These are phyloP conservation scores for Onygenales sp. DNA, from an alignment of 2,329 filamentous ascomycete genomes.

Conservation along the genomic window DNA sequence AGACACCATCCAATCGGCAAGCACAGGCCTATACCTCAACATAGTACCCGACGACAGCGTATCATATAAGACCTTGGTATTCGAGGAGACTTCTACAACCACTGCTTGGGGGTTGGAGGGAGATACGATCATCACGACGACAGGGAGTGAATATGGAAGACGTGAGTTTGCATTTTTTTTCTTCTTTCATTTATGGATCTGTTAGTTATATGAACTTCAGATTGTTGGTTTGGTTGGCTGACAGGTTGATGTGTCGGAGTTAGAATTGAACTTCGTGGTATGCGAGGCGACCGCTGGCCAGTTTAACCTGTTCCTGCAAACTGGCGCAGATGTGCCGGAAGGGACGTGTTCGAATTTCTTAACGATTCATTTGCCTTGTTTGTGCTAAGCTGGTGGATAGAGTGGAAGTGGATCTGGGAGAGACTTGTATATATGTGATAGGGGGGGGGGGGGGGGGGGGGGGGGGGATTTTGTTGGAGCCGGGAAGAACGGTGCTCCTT, in stretches of 20 bases:
- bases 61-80: slow-evolving; percentile 45
- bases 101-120: slow-evolving; percentile 43
- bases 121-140: slow-evolving; percentile 40
- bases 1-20: slow-evolving; percentile 41
- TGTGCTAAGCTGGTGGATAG: slow-evolving; percentile 28
- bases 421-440: neutral
- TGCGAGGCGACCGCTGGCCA: slow-evolving; percentile 37
- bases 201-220: neutral
- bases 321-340: slow-evolving; percentile 40
- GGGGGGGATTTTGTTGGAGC: too few species aligned
- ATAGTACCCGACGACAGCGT: slow-evolving; percentile 33
- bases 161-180: slow-evolving; percentile 14
- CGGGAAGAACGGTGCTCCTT: neutral
- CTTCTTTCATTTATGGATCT: neutral
- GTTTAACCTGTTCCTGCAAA: slow-evolving; percentile 46
- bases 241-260: neutral
- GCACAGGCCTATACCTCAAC: slow-evolving; percentile 41
- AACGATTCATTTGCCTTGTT: slow-evolving; percentile 45
- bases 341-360: slow-evolving; percentile 47
- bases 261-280: slow-evolving; percentile 44
- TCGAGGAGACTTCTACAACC: slow-evolving; percentile 32
- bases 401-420: neutral
- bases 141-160: slow-evolving; percentile 36
- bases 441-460: too few species aligned
- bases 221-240: neutral